These are phyloP conservation scores for Nakazawaea anatomiae DNA, from an alignment of 805 yeast species.

Conservation along the genomic window DNA sequence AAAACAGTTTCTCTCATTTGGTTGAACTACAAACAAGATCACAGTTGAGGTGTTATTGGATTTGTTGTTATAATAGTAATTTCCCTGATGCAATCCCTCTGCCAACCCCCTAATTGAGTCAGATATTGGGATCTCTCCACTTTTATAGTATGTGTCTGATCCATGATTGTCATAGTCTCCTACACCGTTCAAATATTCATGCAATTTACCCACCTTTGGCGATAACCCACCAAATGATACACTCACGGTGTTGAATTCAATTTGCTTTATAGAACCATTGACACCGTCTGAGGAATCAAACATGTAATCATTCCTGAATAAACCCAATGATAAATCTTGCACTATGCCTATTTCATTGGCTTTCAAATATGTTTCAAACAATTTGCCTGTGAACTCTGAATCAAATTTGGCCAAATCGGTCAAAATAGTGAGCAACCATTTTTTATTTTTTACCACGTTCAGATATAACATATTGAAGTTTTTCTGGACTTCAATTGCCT, in stretches of 20 bases:
- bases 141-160: slow-evolving; percentile 35
- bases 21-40: slow-evolving; percentile 76
- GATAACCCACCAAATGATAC: slow-evolving; percentile 94
- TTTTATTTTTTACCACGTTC: slow-evolving; percentile 47
- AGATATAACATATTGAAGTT: slow-evolving; percentile 72
- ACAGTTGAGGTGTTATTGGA: slow-evolving; percentile 33
- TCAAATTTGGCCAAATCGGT: slow-evolving; percentile 53
- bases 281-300: slow-evolving; percentile 41
- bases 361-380: slow-evolving; percentile 53
- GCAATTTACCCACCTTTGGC: slow-evolving; percentile 71
- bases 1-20: slow-evolving; percentile 79
- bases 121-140: slow-evolving; percentile 53
- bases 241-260: slow-evolving; percentile 93
- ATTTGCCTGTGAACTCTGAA: slow-evolving; percentile 73
- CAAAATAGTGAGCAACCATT: slow-evolving; percentile 60
- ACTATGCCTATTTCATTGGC: slow-evolving; percentile 43
- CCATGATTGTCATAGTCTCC: slow-evolving; percentile 48
- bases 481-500: slow-evolving; percentile 61
- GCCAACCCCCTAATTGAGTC: slow-evolving; percentile 60
- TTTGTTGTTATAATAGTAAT: slow-evolving; percentile 41
- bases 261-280: slow-evolving; percentile 66
- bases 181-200: slow-evolving; percentile 52
- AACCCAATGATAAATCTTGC: slow-evolving; percentile 71
- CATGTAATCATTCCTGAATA: slow-evolving; percentile 90
- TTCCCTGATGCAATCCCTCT: slow-evolving; percentile 63